Percentiles rank a stretch among this genome's conserved stretches.
Conservation (phyloP, 1,284 basidiomycete species). For the Ganoderma leucocontextum region DNA sequence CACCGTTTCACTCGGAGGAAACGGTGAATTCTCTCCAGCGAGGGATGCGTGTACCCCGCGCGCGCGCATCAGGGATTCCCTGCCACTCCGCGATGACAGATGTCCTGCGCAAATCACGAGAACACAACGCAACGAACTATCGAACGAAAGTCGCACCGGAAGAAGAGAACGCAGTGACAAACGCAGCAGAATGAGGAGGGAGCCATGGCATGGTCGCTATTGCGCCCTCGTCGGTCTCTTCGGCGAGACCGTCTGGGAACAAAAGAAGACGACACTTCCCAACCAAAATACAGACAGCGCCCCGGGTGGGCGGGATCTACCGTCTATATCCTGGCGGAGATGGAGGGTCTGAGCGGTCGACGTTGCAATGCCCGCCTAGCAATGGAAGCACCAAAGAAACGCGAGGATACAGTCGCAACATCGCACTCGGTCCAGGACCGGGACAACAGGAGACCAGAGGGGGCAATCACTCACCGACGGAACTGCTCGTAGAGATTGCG, state of each 20-base stretch:
- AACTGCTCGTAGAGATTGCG: slow-evolving; percentile 95
- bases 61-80: neutral
- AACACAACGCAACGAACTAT: neutral
- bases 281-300: neutral
- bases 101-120: neutral
- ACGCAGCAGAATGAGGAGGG: neutral
- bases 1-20: slow-evolving; percentile 1
- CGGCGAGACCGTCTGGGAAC: slow-evolving; percentile 3
- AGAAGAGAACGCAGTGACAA: neutral
- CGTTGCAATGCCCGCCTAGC: neutral
- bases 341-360: neutral
- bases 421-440: neutral
- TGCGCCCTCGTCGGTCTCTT: neutral
- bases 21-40: neutral
- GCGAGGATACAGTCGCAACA: neutral
- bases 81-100: neutral
- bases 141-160: neutral
- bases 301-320: neutral
- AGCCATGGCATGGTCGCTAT: neutral
- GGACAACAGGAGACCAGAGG: neutral
- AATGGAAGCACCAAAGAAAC: slow-evolving; percentile 3
- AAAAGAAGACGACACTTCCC: neutral
- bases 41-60: neutral
- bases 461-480: slow-evolving; percentile 60
- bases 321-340: neutral